Conservation (phyloP, 495 filamentous ascomycete species). For the Sabuloglossum arenarium region DNA sequence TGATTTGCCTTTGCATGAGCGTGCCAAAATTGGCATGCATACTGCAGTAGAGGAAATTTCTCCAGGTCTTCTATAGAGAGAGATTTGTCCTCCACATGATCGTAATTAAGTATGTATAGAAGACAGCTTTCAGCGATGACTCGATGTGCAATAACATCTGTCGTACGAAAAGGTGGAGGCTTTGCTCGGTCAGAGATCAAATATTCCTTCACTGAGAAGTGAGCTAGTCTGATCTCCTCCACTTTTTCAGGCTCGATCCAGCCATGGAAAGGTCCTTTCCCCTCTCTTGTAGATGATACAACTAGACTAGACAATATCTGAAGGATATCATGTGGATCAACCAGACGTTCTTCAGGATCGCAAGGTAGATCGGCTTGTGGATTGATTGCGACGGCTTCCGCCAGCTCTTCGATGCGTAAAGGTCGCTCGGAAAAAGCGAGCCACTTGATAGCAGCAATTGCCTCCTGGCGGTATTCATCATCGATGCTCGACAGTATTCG, state of each 20-base stretch:
- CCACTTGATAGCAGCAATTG: conserved; percentile 8
- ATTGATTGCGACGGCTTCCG: conserved; percentile 7
- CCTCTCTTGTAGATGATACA: background rate
- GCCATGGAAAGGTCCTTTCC: background rate
- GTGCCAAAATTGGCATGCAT: conserved; percentile 6
- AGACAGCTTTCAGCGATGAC: conserved; percentile 8
- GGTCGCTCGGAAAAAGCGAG: conserved; percentile 9
- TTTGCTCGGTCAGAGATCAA: conserved; percentile 8
- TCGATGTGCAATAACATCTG: background rate
- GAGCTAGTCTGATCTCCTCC: conserved; percentile 8
- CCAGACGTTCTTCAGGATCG: conserved; percentile 5
- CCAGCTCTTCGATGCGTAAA: conserved; percentile 6
- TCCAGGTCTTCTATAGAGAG: background rate
- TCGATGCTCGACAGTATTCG: conserved; percentile 9
- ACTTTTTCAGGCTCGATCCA: background rate
- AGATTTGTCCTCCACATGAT: background rate
- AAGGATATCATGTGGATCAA: conserved; percentile 3
- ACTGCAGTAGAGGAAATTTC: conserved; percentile 7
- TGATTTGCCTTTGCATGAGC: conserved; percentile 3
- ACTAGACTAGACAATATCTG: conserved; percentile 10
- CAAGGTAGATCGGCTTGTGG: background rate
- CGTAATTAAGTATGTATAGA: conserved; percentile 5
- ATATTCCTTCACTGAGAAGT: conserved; percentile 14
- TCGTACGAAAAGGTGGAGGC: conserved; percentile 3
- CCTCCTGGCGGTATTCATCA: conserved; percentile 3